Conservation (phyloP, 345 rosid genomes). For the Laguncularia racemosa region DNA sequence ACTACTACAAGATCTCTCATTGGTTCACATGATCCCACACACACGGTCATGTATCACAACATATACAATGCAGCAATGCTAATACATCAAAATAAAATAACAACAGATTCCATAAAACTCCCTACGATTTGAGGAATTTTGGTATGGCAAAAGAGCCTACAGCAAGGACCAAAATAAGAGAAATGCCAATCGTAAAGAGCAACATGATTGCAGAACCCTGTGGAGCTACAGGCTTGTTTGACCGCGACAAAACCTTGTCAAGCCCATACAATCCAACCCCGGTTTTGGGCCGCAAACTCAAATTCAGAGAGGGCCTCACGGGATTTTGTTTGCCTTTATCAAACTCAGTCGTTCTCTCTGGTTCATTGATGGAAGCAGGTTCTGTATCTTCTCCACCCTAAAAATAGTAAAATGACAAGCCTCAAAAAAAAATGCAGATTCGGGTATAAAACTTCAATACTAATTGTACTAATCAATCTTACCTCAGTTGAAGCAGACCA, state of each 20-base stretch:
- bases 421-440: slow-evolving; percentile 3
- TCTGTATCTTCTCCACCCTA: slow-evolving; percentile 25
- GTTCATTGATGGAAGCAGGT: slow-evolving; percentile 1
- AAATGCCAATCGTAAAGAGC: no score
- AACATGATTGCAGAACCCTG: neutral
- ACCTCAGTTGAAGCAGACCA: slow-evolving; percentile 42
- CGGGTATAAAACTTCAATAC: neutral
- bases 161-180: no score
- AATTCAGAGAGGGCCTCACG: slow-evolving; percentile 12
- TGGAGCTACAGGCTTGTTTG: neutral
- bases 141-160: no score
- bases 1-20: no score
- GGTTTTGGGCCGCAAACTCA: slow-evolving; percentile 26
- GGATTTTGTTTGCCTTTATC: slow-evolving; percentile 11
- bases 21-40: no score
- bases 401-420: slow-evolving; percentile 13
- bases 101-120: no score
- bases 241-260: neutral
- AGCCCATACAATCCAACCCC: slow-evolving; percentile 8
- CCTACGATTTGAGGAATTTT: no score
- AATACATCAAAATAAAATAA: no score
- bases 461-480: neutral
- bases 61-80: no score
- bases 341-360: slow-evolving; percentile 5
- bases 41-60: no score